Conservation (phyloP, 2,329 filamentous ascomycete genomes). For the Cordyceps fumosorosea region DNA sequence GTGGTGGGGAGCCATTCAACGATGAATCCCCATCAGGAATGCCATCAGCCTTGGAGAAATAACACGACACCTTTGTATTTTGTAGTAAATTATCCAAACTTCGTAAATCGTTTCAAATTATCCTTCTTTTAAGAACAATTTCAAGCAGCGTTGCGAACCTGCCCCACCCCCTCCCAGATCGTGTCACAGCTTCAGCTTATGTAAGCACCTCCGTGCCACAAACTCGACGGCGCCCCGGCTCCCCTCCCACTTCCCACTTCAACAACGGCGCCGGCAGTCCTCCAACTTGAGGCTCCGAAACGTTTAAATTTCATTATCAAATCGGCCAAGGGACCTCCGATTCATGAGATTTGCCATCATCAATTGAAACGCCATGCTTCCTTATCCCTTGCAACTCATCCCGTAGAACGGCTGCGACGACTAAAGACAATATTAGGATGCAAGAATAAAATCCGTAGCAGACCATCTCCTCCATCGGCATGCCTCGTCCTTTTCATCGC, state of each 20-base stretch:
- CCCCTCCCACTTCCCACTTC: not conserved
- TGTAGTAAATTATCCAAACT: no score
- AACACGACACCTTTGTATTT: no score
- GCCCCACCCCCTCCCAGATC: not conserved
- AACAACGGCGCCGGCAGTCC: conserved; percentile 8
- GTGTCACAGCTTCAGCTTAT: not conserved
- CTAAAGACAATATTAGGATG: not conserved
- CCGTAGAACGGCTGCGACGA: not conserved
- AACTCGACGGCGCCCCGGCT: not conserved
- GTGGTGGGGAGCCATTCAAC: not conserved
- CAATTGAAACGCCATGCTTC: not conserved
- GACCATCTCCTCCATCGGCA: not conserved
- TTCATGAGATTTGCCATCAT: not conserved
- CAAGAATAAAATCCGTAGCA: not conserved
- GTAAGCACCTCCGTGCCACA: not conserved
- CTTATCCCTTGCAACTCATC: not conserved
- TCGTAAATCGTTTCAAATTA: no score
- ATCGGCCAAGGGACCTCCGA: not conserved
- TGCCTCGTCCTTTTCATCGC: not conserved
- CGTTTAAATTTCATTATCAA: not conserved
- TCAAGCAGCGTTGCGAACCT: no score
- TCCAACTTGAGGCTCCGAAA: not conserved
- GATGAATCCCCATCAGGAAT: no score
- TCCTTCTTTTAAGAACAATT: no score
- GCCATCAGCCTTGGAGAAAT: no score